These are phyloP conservation scores for Penicillium goetzii DNA, from an alignment of 495 filamentous ascomycete genomes.

Conservation along the genomic window DNA sequence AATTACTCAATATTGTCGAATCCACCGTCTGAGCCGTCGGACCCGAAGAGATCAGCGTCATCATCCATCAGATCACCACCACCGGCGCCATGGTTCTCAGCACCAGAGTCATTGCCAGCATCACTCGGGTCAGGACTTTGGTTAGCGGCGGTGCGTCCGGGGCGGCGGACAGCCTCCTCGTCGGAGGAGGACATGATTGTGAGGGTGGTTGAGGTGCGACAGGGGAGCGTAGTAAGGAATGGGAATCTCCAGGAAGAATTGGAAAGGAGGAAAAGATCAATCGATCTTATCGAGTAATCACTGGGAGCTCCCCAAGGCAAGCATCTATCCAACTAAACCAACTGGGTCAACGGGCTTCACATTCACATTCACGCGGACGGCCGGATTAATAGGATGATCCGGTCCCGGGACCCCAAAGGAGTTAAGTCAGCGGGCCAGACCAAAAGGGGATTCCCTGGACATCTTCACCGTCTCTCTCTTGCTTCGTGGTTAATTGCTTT, in stretches of 20 bases:
- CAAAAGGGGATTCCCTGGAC: slow-evolving; percentile 18
- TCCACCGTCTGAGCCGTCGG: slow-evolving; percentile 48
- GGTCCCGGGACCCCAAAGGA: slow-evolving; percentile 13
- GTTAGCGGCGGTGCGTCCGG: slow-evolving; percentile 35
- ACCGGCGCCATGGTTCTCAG: slow-evolving; percentile 31
- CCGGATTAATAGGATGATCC: slow-evolving; percentile 27
- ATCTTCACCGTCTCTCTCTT: slow-evolving; percentile 26
- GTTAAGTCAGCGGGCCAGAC: slow-evolving; percentile 13
- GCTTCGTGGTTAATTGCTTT: slow-evolving; percentile 17
- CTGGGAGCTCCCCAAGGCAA: slow-evolving; percentile 1
- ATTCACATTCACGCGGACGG: slow-evolving; percentile 1
- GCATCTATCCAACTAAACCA: too few relatives aligned
- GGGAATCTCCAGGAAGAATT: slow-evolving; percentile 1
- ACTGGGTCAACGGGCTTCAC: neutral
- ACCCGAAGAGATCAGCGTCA: slow-evolving; percentile 70
- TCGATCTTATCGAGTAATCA: neutral
- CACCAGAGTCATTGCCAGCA: slow-evolving; percentile 27
- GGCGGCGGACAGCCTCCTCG: slow-evolving; percentile 49
- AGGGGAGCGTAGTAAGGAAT: neutral
- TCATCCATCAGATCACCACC: slow-evolving; percentile 51
- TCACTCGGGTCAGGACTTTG: slow-evolving; percentile 42
- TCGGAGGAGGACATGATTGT: slow-evolving; percentile 49
- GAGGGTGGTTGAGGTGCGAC: neutral
- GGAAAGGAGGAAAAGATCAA: slow-evolving; percentile 13
- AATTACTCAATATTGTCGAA: slow-evolving; percentile 46